Evolutionary conservation across 108 stramenopile genomes (phyloP), one percentile per base, ranked within the genome.

Genomic region (Nitzschia sp.): DNA sequence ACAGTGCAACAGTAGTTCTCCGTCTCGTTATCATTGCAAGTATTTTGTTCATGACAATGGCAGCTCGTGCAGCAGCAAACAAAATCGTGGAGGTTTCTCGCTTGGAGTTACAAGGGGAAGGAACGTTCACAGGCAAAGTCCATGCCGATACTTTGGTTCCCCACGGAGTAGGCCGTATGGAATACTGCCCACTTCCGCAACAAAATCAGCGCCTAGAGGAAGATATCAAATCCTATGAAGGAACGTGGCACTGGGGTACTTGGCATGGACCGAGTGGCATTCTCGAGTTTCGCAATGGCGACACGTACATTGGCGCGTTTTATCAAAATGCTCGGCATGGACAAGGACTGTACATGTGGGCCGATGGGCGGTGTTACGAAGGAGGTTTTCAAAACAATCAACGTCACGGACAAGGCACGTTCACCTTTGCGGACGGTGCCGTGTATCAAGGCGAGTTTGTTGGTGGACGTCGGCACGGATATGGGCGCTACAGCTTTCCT

Each of bases 221-320:
- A 46, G 68, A 74, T 59, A 80, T 76, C 42, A 70, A 82, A n/a
- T 63, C 65, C 28, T 85, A 85, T 34, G 46, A 48, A 21, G 86
- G 86, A 6, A 57, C 68, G 18, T 82, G 60, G 55, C 30, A 65
- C n/a, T 28, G 55, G 19, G 81, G 76, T n/a, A 18, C 53, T 23
- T 74, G 55, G 49, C 68, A 77, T 54, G 81, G 76, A 15, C 21
- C 49, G 18, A 30, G 47, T 21, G 81, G 75, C 15, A 32, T 51
- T 17, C 26, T 64, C 27, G 18, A 46, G 24, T 82, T 46, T 48
- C 19, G 28, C n/a, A 67, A 74, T 63, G 71, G 78, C 24, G 78
- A 79, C 53, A 46, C 25, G 1, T 85, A 81, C 55, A 54, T 71
- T 55, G 83, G 83, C 17, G 54, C 70, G 24, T 81, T 74, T 55